Base-by-base conservation (phyloP, 2,329 filamentous ascomycete species). In the Exophiala alcalophila region DNA sequence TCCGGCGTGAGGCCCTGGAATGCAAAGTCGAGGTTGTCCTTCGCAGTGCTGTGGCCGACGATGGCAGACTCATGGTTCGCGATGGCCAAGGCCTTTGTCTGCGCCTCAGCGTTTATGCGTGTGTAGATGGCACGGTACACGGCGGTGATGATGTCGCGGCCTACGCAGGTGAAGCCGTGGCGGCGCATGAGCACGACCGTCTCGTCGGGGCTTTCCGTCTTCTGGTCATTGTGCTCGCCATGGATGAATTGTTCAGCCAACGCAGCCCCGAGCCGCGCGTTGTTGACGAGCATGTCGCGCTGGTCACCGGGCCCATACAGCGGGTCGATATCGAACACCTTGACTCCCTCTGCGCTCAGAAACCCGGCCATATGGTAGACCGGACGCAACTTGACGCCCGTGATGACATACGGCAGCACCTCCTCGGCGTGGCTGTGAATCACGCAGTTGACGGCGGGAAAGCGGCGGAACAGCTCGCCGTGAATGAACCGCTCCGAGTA, bases 401-500 rank as follows among this genome's bases (percentile, higher is more conserved):
- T 61, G 40, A 72, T 62, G 14, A 46, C 50, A 54, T 64, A 73
- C 0, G 70, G 67, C 5, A 72, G 43, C 9, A 74, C 66, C 5
- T 64, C 60, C 20, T 68, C 61, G 2, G 69, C 58, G 49, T 74
- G 72, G 30, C 63, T 66, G 52, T 74, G 70, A 4, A 73, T 57
- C 1, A 72, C 65, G 23, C 62, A 62, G 31, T 68, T 61, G 11
- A 73, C 56, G 6, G 55, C 41, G 0, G 62, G 54, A 46, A 65
- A 71, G n/a, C 58, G 57, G 54, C 68, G 70, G 54, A 68, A 69
- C 20, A 72, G 60, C 51, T 72, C 70, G 44, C 65, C 66, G 54
- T 73, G 70, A 33, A 74, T 74, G 53, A 61, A 70, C 4, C 70
- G 63, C 49, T 74, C 70, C 11, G 58, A 52, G 43, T 64, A 73